A percentile compares a stretch with the other conserved stretches of the same genome.
phyloP scores from a whole-genome alignment of 108 stramenopile species.

The Stephanodiscus minutulus region DNA sequence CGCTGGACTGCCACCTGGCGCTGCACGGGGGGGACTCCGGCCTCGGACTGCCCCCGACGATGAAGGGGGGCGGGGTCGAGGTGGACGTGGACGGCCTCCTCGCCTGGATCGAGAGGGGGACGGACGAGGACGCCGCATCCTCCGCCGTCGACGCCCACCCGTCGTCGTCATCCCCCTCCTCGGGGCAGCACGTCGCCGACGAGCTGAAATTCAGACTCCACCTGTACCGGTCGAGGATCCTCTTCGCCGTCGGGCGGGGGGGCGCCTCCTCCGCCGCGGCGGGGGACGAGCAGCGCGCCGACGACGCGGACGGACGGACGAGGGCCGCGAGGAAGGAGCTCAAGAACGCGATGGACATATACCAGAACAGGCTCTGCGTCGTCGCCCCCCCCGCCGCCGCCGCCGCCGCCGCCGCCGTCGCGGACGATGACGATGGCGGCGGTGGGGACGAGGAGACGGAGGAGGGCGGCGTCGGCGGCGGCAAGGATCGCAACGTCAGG shows the following conservation, averaged over 20 bases:
- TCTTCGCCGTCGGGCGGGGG: constrained; percentile 25
- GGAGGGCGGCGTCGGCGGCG: neutral
- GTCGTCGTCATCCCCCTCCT: neutral
- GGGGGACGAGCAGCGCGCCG: neutral
- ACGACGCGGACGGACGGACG: constrained; percentile 17
- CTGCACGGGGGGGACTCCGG: constrained; percentile 32
- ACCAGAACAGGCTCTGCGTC: constrained; percentile 71
- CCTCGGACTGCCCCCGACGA: too few relatives aligned
- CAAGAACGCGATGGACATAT: constrained; percentile 84
- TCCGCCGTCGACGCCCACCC: neutral
- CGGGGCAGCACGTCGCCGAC: constrained; percentile 12
- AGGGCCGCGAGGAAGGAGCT: constrained; percentile 70
- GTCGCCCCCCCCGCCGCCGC: constrained; percentile 1
- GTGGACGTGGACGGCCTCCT: constrained; percentile 18
- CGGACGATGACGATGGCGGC: too few relatives aligned
- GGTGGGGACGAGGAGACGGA: neutral
- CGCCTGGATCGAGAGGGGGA: constrained; percentile 20
- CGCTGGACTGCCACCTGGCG: constrained; percentile 31
- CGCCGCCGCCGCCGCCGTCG: neutral
- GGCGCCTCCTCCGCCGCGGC: too few relatives aligned
- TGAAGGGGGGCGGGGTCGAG: neutral
- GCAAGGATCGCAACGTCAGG: neutral
- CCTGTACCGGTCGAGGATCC: constrained; percentile 35
- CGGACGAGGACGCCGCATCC: too few relatives aligned
- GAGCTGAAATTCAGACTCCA: constrained; percentile 48